Percentiles rank a stretch among this genome's conserved stretches.
Evolutionary conservation across 2,329 filamentous ascomycete genomes (phyloP).

Genomic region (Phymatotrichopsis omnivora): DNA sequence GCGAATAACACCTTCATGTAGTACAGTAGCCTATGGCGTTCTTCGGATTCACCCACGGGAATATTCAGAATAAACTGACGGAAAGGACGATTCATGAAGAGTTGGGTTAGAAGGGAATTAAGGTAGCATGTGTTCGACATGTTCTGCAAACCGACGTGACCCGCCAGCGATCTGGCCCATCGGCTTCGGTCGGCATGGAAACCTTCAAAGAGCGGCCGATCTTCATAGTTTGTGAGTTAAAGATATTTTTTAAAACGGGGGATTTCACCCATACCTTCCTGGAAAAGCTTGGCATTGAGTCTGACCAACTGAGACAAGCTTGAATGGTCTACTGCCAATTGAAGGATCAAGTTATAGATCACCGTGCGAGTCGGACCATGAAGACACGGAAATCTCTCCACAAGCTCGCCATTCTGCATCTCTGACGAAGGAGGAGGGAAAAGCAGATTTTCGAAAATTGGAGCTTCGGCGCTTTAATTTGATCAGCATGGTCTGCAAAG

Average conservation of each 20-base stretch:
- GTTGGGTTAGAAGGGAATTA: slow-evolving; percentile 85
- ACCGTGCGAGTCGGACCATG: slow-evolving; percentile 24
- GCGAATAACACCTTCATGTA: slow-evolving; percentile 76
- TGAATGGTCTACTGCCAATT: slow-evolving; percentile 19
- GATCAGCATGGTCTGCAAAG: slow-evolving; percentile 8
- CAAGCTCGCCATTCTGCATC: slow-evolving; percentile 9
- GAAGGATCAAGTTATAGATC: slow-evolving; percentile 23
- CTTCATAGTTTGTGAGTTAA: slow-evolving; percentile 33
- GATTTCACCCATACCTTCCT: slow-evolving; percentile 24
- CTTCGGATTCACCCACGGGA: slow-evolving; percentile 45
- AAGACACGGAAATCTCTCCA: slow-evolving; percentile 24
- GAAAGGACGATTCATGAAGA: slow-evolving; percentile 91
- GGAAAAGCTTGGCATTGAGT: slow-evolving; percentile 25
- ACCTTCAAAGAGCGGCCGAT: slow-evolving; percentile 24
- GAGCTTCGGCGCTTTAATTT: slow-evolving; percentile 12
- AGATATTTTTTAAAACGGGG: slow-evolving; percentile 3
- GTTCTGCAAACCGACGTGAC: slow-evolving; percentile 84
- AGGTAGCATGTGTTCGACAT: slow-evolving; percentile 95
- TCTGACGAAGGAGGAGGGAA: slow-evolving; percentile 14
- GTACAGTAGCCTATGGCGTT: slow-evolving; percentile 57
- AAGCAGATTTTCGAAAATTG: slow-evolving; percentile 22
- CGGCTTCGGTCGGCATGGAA: slow-evolving; percentile 29
- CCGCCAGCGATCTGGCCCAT: slow-evolving; percentile 54
- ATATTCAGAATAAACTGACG: slow-evolving; percentile 68
- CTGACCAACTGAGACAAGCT: slow-evolving; percentile 21